These are phyloP conservation scores for Macadamia integrifolia DNA, from an alignment of 164 flowering plant species.

Conservation along the genomic window DNA sequence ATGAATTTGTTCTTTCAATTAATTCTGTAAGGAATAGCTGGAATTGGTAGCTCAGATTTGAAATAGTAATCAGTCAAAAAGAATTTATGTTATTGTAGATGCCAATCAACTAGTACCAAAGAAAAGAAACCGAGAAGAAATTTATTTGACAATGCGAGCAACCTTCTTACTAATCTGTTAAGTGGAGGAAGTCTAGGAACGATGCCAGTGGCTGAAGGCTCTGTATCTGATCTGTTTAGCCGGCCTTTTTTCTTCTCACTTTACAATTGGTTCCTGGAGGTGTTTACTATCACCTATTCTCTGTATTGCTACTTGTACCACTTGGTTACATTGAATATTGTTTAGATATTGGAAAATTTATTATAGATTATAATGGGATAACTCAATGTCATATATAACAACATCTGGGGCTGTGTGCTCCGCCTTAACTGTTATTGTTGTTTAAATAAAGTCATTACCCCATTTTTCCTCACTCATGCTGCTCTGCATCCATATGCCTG, in stretches of 20 bases:
- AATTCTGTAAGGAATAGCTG: not conserved
- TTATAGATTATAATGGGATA: not conserved
- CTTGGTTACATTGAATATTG: not conserved
- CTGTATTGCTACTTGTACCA: not conserved
- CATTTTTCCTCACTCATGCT: not conserved
- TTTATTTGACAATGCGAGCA: constrained; percentile 87
- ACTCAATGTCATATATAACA: not conserved
- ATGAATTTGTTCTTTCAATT: not conserved
- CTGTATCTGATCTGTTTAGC: constrained; percentile 81
- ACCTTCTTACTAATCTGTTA: constrained; percentile 77
- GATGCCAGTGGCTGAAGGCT: constrained; percentile 96
- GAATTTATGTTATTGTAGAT: constrained; percentile 35
- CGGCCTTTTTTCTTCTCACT: constrained; percentile 81
- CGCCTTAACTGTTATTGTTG: not conserved
- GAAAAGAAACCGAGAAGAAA: constrained; percentile 52
- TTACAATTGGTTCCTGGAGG: constrained; percentile 96
- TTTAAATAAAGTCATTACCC: not conserved
- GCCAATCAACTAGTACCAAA: constrained; percentile 65
- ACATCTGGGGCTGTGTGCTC: not conserved
- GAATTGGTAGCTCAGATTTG: not conserved
- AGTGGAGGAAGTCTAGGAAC: constrained; percentile 83
- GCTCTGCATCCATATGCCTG: not conserved
- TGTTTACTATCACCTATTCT: constrained; percentile 13
- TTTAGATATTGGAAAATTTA: too few species aligned
- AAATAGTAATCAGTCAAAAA: not conserved